Percentiles rank a stretch among this genome's conserved stretches.
Conservation (phyloP, 139 green algal genomes). For the Mychonastes homosphaera region DNA sequence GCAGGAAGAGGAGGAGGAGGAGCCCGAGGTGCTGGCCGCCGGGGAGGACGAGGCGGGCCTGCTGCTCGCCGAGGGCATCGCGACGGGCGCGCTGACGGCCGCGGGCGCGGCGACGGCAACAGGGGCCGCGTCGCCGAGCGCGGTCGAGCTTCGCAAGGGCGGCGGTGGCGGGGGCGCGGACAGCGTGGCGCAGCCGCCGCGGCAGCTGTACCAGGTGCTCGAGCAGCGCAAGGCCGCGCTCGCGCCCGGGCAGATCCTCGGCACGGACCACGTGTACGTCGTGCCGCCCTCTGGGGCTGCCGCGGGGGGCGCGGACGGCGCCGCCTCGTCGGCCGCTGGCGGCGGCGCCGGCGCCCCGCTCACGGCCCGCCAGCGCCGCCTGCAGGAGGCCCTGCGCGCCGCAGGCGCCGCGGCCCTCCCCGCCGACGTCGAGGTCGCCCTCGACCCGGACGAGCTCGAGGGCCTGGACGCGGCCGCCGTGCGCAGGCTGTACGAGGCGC, state of each 20-base stretch:
- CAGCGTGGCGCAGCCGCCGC: constrained; percentile 15
- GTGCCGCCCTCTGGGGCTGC: constrained; percentile 50
- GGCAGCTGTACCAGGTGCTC: constrained; percentile 50
- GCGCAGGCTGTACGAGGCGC: constrained; percentile 45
- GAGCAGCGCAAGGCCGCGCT: constrained; percentile 22
- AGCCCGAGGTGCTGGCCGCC: constrained; percentile 39
- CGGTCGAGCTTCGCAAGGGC: background rate
- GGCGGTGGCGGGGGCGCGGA: background rate
- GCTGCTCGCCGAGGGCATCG: background rate
- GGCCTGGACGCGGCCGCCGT: constrained; percentile 65
- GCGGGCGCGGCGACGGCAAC: too few species aligned
- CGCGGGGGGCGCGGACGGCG: constrained; percentile 1
- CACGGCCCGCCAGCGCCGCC: background rate
- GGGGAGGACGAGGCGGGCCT: constrained; percentile 30
- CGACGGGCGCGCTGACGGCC: background rate
- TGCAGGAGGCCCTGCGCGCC: background rate
- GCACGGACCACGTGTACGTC: constrained; percentile 83
- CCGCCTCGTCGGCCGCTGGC: background rate
- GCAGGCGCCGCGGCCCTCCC: constrained; percentile 1
- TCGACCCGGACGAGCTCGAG: constrained; percentile 89
- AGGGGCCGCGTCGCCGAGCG: background rate
- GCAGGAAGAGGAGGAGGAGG: constrained; percentile 46
- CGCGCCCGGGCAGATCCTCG: constrained; percentile 48
- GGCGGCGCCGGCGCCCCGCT: too few species aligned
- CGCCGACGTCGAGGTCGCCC: constrained; percentile 72